Evolutionary conservation across 1,139 yeast genomes (phyloP).

Genomic region (Kurtzmaniella quercitrusa): DNA sequence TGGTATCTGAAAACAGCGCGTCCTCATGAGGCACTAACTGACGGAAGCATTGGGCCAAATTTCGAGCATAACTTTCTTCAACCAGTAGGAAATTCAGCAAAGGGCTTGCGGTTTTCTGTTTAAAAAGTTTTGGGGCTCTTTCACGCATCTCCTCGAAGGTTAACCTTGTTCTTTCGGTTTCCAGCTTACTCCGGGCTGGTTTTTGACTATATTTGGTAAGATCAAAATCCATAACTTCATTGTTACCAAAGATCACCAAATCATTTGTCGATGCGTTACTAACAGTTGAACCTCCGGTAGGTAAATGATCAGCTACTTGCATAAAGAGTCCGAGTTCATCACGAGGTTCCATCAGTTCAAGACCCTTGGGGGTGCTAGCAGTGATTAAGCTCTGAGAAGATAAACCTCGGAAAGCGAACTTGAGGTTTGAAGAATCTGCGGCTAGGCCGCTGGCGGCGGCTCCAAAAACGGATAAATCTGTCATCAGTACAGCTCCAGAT

Average conservation of each 20-base stretch:
- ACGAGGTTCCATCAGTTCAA: neutral
- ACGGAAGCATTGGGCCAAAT: neutral
- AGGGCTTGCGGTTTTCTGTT: neutral
- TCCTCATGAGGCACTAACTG: slow-evolving; percentile 5
- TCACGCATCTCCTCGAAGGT: slow-evolving; percentile 5
- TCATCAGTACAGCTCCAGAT: neutral
- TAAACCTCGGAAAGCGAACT: neutral
- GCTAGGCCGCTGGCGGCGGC: neutral
- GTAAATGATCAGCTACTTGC: neutral
- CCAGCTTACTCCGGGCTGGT: neutral
- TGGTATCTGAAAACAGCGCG: slow-evolving; percentile 1
- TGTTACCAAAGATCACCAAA: slow-evolving; percentile 5
- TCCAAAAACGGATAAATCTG: neutral
- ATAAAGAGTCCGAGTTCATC: neutral
- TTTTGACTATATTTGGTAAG: neutral
- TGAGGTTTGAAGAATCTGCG: neutral
- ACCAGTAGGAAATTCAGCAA: slow-evolving; percentile 4
- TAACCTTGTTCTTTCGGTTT: slow-evolving; percentile 1
- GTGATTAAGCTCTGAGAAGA: neutral
- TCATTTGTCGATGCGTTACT: neutral
- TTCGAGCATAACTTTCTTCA: slow-evolving; percentile 5
- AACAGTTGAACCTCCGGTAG: neutral
- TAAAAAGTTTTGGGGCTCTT: slow-evolving; percentile 7
- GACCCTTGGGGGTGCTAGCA: neutral
- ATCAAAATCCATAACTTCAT: slow-evolving; percentile 7